These are phyloP conservation scores for Staphylotrichum tortipilum DNA, from an alignment of 495 filamentous ascomycete genomes.

Conservation along the genomic window DNA sequence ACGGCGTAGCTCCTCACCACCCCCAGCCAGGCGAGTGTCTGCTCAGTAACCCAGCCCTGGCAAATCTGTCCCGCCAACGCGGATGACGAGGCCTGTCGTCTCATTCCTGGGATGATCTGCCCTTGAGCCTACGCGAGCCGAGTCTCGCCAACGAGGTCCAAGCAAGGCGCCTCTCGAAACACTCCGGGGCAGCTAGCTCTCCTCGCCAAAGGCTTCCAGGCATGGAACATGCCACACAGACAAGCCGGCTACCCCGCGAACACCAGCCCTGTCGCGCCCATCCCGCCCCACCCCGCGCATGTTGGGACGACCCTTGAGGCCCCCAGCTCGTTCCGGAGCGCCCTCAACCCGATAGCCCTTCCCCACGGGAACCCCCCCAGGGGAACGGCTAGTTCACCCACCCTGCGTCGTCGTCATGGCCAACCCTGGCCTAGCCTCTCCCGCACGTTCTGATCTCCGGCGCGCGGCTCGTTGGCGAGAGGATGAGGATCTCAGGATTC, in stretches of 20 bases:
- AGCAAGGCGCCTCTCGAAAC: slow-evolving; percentile 6
- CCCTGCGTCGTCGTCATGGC: background rate
- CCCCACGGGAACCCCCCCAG: slow-evolving; percentile 19
- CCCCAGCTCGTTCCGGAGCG: slow-evolving; percentile 25
- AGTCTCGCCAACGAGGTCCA: background rate
- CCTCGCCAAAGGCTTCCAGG: background rate
- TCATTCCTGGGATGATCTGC: background rate
- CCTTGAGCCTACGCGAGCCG: background rate
- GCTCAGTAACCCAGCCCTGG: no score
- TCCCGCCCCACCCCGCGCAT: slow-evolving; percentile 5
- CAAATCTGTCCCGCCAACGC: no score
- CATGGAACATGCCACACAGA: background rate
- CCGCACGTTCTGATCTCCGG: slow-evolving; percentile 15
- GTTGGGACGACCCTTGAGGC: slow-evolving; percentile 10
- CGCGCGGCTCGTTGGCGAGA: slow-evolving; percentile 13
- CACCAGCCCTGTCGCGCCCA: background rate
- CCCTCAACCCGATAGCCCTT: slow-evolving; percentile 15
- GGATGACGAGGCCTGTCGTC: background rate
- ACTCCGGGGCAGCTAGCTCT: background rate
- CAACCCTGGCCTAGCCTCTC: slow-evolving; percentile 5
- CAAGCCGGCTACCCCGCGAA: background rate
- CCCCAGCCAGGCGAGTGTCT: no score
- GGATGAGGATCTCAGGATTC: slow-evolving; percentile 13
- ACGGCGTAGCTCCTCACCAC: no score
- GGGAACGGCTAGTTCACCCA: slow-evolving; percentile 10